phyloP scores from a whole-genome alignment of 257 asterid species.

The Solanum paucissectum region DNA sequence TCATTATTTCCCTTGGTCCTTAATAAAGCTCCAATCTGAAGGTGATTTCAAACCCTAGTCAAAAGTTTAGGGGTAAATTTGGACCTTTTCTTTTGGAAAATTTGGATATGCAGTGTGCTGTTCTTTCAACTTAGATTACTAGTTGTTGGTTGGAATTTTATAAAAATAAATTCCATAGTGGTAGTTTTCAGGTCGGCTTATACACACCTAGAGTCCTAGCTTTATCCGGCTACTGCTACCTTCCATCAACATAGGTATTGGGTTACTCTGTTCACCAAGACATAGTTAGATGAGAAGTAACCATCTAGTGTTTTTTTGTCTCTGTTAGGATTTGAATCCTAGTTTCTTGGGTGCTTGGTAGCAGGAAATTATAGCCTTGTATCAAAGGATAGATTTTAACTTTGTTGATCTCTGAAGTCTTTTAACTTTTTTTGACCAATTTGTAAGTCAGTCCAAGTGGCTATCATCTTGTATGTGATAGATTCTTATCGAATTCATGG shows the following conservation, averaged over 20 bases:
- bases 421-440: background rate
- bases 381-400: background rate
- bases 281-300: background rate
- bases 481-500: background rate
- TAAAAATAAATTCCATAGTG: background rate
- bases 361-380: background rate
- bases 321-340: background rate
- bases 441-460: background rate
- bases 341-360: background rate
- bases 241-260: background rate
- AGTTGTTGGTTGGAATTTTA: background rate
- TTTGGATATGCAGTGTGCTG: background rate
- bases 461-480: background rate
- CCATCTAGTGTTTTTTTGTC: background rate
- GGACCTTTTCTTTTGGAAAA: background rate
- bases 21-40: background rate
- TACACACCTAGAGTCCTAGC: background rate
- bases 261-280: background rate
- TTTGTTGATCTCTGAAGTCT: background rate
- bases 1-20: background rate
- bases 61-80: background rate
- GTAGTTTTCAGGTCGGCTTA: background rate
- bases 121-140: background rate
- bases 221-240: background rate
- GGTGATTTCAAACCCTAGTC: background rate